These are phyloP conservation scores for Calonectria henricotiae DNA, from an alignment of 2,329 filamentous ascomycete species.

Conservation along the genomic window DNA sequence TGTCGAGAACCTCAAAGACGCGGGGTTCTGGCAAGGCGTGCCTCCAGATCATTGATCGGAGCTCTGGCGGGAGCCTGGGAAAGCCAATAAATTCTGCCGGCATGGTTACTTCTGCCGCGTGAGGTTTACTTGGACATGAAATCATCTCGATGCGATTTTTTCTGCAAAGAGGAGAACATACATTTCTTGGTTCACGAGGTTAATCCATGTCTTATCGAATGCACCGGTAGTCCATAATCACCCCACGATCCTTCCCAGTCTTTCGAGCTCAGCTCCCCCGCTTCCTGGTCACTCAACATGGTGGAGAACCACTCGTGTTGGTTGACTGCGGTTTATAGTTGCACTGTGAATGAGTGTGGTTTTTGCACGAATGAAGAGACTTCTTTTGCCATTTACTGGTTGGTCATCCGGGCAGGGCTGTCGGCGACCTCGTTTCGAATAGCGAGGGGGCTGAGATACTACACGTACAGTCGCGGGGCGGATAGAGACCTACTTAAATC, in stretches of 20 bases:
- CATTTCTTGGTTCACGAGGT: slow-evolving; percentile 20
- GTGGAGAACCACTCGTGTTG: slow-evolving; percentile 34
- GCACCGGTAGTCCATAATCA: slow-evolving; percentile 40
- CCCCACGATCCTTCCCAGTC: slow-evolving; percentile 41
- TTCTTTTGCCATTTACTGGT: slow-evolving; percentile 22
- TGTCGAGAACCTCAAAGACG: slow-evolving; percentile 47
- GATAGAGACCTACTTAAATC: neutral
- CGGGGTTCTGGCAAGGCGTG: slow-evolving; percentile 43
- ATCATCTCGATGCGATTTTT: neutral
- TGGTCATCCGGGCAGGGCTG: slow-evolving; percentile 17
- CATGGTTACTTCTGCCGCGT: slow-evolving; percentile 19
- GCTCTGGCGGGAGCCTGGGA: slow-evolving; percentile 41
- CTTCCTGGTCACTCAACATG: slow-evolving; percentile 34
- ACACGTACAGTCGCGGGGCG: slow-evolving; percentile 15
- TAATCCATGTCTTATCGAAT: slow-evolving; percentile 33
- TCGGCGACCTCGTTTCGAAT: slow-evolving; percentile 39
- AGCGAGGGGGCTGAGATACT: slow-evolving; percentile 26
- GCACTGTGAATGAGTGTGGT: slow-evolving; percentile 26
- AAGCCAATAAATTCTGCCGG: slow-evolving; percentile 40
- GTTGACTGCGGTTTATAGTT: slow-evolving; percentile 27
- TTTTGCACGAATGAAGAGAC: slow-evolving; percentile 46
- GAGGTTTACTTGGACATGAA: slow-evolving; percentile 2
- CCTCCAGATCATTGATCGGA: slow-evolving; percentile 45
- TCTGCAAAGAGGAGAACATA: slow-evolving; percentile 9
- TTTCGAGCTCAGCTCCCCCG: slow-evolving; percentile 32